Evolutionary conservation across 306 rosid genomes (phyloP).

Genomic region (Prunus salicina): DNA sequence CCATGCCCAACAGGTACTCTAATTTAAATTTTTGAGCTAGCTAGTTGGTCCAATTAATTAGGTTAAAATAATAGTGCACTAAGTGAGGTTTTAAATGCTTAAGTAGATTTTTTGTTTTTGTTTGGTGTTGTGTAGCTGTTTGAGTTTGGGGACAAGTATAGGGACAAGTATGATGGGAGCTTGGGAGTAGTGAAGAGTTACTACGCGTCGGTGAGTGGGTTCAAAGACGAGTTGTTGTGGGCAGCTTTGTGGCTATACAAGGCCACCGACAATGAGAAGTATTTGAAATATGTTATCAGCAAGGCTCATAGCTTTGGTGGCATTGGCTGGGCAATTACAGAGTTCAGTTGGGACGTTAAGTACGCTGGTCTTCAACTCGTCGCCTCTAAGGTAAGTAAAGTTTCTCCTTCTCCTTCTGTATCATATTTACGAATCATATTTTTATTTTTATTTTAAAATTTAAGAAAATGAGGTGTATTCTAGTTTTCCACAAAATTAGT

Average conservation of each 20-base stretch:
- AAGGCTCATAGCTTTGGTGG: conserved; percentile 83
- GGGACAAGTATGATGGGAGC: conserved; percentile 81
- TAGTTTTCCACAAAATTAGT: not conserved
- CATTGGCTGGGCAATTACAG: conserved; percentile 88
- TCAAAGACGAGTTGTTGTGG: conserved; percentile 92
- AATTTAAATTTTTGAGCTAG: not conserved
- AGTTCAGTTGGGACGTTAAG: conserved; percentile 97
- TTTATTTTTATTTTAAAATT: too few relatives aligned
- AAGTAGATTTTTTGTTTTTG: not conserved
- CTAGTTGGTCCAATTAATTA: not conserved
- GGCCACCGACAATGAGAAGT: conserved; percentile 85
- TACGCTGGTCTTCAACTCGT: conserved; percentile 90
- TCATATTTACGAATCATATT: not conserved
- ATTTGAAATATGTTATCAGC: conserved; percentile 53
- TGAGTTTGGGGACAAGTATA: conserved; percentile 80
- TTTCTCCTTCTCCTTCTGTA: rapidly evolving
- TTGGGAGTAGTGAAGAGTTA: conserved; percentile 84
- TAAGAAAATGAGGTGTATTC: not conserved
- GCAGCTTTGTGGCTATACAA: conserved; percentile 91
- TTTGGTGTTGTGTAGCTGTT: conserved; percentile 50
- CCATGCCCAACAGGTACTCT: conserved; percentile 76
- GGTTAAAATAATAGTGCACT: not conserved
- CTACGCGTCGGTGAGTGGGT: conserved; percentile 99
- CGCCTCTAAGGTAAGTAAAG: conserved; percentile 58
- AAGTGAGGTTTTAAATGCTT: not conserved